A percentile compares a stretch with the other conserved stretches of the same genome.
These are phyloP conservation scores for Aspergillus sergii DNA, from an alignment of 2,329 filamentous ascomycete species.

Conservation along the genomic window DNA sequence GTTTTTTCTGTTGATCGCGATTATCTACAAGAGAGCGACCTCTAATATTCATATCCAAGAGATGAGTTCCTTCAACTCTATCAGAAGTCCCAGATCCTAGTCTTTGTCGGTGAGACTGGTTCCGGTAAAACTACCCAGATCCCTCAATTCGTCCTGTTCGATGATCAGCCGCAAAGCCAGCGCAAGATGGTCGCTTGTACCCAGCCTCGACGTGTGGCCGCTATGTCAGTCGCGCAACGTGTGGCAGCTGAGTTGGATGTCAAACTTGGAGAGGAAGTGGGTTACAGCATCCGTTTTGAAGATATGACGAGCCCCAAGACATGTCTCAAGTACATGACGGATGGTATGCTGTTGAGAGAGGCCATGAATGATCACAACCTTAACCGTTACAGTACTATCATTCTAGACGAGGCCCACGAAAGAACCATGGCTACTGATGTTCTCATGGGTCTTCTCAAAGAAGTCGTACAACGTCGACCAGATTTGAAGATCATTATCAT, in stretches of 20 bases:
- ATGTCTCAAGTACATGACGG: conserved; percentile 98
- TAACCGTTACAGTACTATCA: conserved; percentile 93
- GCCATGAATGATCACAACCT: conserved; percentile 95
- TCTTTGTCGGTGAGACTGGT: conserved; percentile 98
- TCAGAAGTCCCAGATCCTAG: conserved; percentile 91
- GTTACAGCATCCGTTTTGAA: conserved; percentile 99
- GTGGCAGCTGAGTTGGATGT: conserved; percentile 97
- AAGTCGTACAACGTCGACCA: conserved; percentile 76
- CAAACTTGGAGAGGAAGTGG: conserved; percentile 87
- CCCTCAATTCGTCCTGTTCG: conserved; percentile 95
- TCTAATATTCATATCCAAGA: conserved; percentile 45
- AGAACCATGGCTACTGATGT: conserved; percentile 96
- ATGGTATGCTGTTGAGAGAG: conserved; percentile 96
- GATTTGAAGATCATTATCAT: conserved; percentile 99
- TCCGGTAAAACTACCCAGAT: conserved; percentile 99
- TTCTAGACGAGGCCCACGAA: conserved; percentile 98
- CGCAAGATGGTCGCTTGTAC: conserved; percentile 95
- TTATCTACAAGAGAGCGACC: not conserved
- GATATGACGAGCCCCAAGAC: conserved; percentile 88
- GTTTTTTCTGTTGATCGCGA: not conserved
- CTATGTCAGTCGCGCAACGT: conserved; percentile 98
- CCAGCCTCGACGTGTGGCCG: conserved; percentile 94
- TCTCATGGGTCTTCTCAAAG: conserved; percentile 93
- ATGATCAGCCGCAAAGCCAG: conserved; percentile 85
- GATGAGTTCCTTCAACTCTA: conserved; percentile 93